Base-by-base conservation (phyloP, 768 basidiomycete genomes). In the Leccinum barrowsii region DNA sequence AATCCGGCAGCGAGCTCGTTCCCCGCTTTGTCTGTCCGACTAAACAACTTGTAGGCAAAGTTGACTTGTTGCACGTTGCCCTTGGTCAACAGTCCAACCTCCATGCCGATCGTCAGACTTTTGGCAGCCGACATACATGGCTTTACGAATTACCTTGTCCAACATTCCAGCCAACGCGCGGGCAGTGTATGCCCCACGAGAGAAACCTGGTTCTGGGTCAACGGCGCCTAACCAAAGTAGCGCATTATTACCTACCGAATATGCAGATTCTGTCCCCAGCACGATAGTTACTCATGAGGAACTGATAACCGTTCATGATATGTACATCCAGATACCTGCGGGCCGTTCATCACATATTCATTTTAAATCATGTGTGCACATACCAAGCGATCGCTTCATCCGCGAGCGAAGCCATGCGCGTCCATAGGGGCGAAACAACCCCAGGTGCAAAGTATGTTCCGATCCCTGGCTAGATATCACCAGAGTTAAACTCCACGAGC, bases 281-380 rank as follows among this genome's bases (percentile, higher is more conserved):
- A n/a, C 74, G 76, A 67, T 87, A 90, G 64, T 87, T 91, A 60
- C 87, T 79, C 90, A 92, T 91, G 54, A 92, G 73, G 70, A 86
- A 92, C 60, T 74, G 76, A 71, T 92, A 93, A 1, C 91, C 91
- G 8, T 81, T 85, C 73, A 85, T 81, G 22, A 91, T 85, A 71
- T 91, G 89, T 1, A 67, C 79, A 54, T 85, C 84, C 44, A 91
- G 75, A 65, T 86, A 90, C 83, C 87, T 88, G 49, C 40, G 50
- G 15, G 26, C 46, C n/a, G 24, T 58, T 13, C 17, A 37, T 32
- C 8, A 5, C 8, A 21, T 21, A 50, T 22, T 47, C 46, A 19
- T 17, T 17, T 26, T 7, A n/a, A 21, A 52, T 30, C 22, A 15
- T 13, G 15, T 3, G 1, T 10, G 13, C 11, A 63, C 80, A 7